phyloP scores from a whole-genome alignment of 495 filamentous ascomycete species.

The Penicillium angulare region DNA sequence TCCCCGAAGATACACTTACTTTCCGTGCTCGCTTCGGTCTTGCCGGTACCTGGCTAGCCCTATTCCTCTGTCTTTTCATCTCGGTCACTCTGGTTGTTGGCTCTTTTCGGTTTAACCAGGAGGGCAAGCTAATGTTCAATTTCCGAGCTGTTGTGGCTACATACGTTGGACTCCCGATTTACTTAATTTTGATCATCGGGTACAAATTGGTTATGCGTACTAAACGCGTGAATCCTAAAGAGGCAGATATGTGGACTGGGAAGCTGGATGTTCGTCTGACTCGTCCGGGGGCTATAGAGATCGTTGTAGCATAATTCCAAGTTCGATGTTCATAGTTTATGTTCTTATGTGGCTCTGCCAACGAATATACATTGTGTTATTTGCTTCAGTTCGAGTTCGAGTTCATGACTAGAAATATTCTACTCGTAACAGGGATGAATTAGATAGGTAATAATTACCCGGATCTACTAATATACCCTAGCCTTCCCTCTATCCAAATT shows the following conservation, averaged over 20 bases:
- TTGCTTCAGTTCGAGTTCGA: too few relatives aligned
- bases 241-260: conserved; percentile 64
- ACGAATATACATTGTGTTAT: too few relatives aligned
- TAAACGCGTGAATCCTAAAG: conserved; percentile 48
- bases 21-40: conserved; percentile 73
- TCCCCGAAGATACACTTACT: conserved; percentile 59
- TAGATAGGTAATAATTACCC: too few relatives aligned
- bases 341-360: neutral
- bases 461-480: too few relatives aligned
- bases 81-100: conserved; percentile 70
- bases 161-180: conserved; percentile 77
- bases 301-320: neutral
- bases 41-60: conserved; percentile 61
- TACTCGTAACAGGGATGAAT: too few relatives aligned
- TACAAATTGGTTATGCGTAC: conserved; percentile 59
- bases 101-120: conserved; percentile 48
- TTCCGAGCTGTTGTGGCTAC: conserved; percentile 71
- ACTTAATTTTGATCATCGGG: conserved; percentile 64
- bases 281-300: neutral
- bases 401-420: too few relatives aligned
- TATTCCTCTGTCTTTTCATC: conserved; percentile 67
- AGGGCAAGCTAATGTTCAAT: conserved; percentile 46
- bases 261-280: conserved; percentile 3
- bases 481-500: too few relatives aligned
- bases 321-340: too few relatives aligned